A percentile compares a stretch with the other conserved stretches of the same genome.
phyloP scores from a whole-genome alignment of 441 rosid species.

The Biscutella auriculata region DNA sequence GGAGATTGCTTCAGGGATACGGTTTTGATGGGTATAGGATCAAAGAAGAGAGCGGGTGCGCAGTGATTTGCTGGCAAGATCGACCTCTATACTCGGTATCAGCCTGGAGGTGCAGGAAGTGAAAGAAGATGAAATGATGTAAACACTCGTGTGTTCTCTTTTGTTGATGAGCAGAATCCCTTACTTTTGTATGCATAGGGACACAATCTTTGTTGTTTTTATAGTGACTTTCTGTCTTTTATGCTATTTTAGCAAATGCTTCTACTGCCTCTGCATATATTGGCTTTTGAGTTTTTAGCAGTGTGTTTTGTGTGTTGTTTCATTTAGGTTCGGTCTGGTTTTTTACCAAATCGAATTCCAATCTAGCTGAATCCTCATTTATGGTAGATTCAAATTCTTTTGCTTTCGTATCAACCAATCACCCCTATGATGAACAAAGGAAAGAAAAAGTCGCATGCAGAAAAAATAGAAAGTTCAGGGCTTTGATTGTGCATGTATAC shows the following conservation, averaged over 20 bases:
- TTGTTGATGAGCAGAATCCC: conserved; percentile 12
- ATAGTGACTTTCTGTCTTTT: conserved; percentile 5
- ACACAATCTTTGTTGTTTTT: conserved; percentile 18
- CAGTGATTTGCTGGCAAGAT: conserved; percentile 70
- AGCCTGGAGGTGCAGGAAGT: conserved; percentile 69
- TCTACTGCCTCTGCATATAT: conserved; percentile 14
- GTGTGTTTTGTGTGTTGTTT: not conserved
- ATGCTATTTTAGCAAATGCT: conserved; percentile 11
- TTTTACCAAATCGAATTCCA: not conserved
- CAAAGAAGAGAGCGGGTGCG: conserved; percentile 75
- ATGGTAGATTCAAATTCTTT: not conserved
- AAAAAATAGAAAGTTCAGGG: not conserved
- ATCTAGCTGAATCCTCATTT: not conserved
- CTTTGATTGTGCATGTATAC: not conserved
- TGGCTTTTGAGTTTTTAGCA: not conserved
- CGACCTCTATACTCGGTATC: conserved; percentile 70
- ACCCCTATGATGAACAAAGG: not conserved
- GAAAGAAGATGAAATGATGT: conserved; percentile 10
- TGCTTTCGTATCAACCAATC: not conserved
- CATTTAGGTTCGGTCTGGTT: not conserved
- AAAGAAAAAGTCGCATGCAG: not conserved
- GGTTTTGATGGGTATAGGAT: conserved; percentile 70
- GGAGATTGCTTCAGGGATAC: conserved; percentile 47
- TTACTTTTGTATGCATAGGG: conserved; percentile 17
- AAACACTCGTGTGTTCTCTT: conserved; percentile 3